Conservation (phyloP, 169 alveolate genomes). For the Plasmodium relictum region DNA sequence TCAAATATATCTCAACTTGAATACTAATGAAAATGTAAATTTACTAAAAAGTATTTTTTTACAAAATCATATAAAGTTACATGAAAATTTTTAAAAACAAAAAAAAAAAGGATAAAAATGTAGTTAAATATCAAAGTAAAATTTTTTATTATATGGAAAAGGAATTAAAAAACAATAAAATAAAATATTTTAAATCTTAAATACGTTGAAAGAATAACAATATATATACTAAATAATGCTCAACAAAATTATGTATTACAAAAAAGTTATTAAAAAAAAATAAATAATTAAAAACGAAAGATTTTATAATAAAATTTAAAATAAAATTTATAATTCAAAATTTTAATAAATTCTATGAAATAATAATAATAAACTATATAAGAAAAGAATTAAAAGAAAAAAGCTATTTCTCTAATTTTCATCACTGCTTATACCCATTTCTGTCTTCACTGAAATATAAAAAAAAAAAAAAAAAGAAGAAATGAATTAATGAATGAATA, state of each 20-base stretch:
- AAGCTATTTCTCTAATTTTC: constrained; percentile 15
- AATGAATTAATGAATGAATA: background rate
- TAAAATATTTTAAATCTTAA: background rate
- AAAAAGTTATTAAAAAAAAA: background rate
- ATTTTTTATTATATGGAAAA: background rate
- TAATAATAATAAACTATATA: background rate
- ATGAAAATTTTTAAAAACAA: background rate
- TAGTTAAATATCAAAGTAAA: background rate
- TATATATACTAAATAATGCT: background rate
- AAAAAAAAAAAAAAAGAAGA: background rate
- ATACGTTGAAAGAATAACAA: background rate
- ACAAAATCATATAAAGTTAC: constrained; percentile 51
- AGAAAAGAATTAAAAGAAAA: constrained; percentile 1
- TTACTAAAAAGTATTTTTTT: constrained; percentile 37
- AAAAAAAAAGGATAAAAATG: background rate
- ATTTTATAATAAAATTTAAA: background rate
- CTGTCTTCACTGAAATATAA: constrained; percentile 45
- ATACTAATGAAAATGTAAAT: constrained; percentile 14
- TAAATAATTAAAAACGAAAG: background rate
- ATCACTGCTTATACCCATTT: constrained; percentile 70
- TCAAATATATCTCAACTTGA: constrained; percentile 40
- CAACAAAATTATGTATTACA: background rate
- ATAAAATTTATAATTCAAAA: background rate
- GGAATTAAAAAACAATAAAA: background rate
- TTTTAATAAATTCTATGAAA: background rate